A percentile compares a stretch with the other conserved stretches of the same genome.
Evolutionary conservation across 116 monocot species (phyloP).

Genomic region (Cymodocea nodosa): DNA sequence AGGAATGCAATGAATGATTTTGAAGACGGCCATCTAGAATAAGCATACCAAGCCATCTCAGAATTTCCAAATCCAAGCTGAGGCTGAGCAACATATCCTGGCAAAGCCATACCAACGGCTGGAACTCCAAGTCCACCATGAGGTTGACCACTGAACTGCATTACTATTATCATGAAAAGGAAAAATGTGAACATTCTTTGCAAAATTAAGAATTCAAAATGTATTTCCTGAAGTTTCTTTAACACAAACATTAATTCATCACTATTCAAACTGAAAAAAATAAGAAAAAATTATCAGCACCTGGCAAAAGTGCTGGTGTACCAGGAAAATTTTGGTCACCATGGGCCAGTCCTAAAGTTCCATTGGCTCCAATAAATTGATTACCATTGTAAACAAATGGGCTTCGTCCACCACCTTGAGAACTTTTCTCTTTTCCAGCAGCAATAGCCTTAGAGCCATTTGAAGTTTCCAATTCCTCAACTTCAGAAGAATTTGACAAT

Average conservation of each 20-base stretch:
- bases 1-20: no score
- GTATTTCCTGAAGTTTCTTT: neutral
- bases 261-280: neutral
- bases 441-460: slow-evolving; percentile 28
- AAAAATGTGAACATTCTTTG: neutral
- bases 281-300: slow-evolving; percentile 16
- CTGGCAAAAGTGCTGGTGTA: slow-evolving; percentile 80
- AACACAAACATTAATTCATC: neutral
- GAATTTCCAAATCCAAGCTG: slow-evolving; percentile 82
- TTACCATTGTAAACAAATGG: slow-evolving; percentile 55
- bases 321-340: slow-evolving; percentile 78
- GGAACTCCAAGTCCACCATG: slow-evolving; percentile 77
- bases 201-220: neutral
- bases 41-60: slow-evolving; percentile 85
- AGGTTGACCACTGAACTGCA: slow-evolving; percentile 90
- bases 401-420: slow-evolving; percentile 40
- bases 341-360: slow-evolving; percentile 45
- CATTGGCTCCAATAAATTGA: slow-evolving; percentile 72
- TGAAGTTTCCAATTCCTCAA: slow-evolving; percentile 40
- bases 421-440: slow-evolving; percentile 41
- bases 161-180: slow-evolving; percentile 27
- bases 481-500: slow-evolving; percentile 32
- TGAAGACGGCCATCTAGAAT: neutral
- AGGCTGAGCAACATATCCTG: slow-evolving; percentile 85
- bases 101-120: slow-evolving; percentile 89